Percentiles rank a stretch among this genome's conserved stretches.
Conservation (phyloP, 352 stramenopile species). For the Phytophthora lateralis region DNA sequence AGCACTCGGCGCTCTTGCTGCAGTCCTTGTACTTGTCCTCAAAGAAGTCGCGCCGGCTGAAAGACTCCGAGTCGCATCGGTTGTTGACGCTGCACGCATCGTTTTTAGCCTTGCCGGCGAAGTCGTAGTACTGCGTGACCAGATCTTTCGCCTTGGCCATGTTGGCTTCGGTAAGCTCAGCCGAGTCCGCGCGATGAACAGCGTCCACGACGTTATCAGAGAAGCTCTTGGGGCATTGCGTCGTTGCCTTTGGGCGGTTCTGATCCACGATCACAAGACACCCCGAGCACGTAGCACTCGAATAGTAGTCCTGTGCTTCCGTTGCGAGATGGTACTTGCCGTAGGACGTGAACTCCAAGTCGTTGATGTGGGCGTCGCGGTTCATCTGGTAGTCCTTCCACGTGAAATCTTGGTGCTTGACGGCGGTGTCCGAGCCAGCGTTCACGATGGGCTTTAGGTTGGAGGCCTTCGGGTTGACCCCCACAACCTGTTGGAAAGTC, state of each 20-base stretch:
- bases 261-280: constrained; percentile 66
- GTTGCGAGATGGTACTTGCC: constrained; percentile 65
- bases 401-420: constrained; percentile 22
- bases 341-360: constrained; percentile 44
- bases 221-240: constrained; percentile 44
- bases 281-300: constrained; percentile 43
- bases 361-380: constrained; percentile 44
- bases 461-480: constrained; percentile 4
- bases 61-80: constrained; percentile 52
- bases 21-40: constrained; percentile 25
- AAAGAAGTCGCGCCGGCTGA: constrained; percentile 52
- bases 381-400: constrained; percentile 64
- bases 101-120: constrained; percentile 46
- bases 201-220: constrained; percentile 33
- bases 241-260: constrained; percentile 46
- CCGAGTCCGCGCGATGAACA: constrained; percentile 8
- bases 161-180: constrained; percentile 39
- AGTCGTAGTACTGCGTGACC: constrained; percentile 46
- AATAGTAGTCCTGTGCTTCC: constrained; percentile 57
- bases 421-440: neutral
- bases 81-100: constrained; percentile 52
- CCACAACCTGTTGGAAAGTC: constrained; percentile 23
- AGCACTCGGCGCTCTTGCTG: constrained; percentile 37
- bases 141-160: constrained; percentile 32
- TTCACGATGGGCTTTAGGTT: constrained; percentile 21